A percentile compares a stretch with the other conserved stretches of the same genome.
phyloP scores from a whole-genome alignment of 768 basidiomycete species.

The Boletales sp. region DNA sequence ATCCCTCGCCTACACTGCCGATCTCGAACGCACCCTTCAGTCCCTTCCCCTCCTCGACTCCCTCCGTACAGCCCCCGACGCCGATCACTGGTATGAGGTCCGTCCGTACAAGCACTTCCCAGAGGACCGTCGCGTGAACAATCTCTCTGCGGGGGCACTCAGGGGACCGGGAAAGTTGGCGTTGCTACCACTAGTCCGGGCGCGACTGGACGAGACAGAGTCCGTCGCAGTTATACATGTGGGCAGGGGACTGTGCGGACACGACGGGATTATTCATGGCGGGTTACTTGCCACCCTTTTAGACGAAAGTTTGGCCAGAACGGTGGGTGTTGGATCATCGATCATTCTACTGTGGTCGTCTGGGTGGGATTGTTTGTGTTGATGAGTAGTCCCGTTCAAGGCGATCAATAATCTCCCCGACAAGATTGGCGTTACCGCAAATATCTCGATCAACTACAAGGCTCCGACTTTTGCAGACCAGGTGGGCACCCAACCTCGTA shows the following conservation, averaged over 20 bases:
- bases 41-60: conserved; percentile 54
- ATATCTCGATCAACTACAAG: conserved; percentile 73
- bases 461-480: conserved; percentile 90
- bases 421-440: conserved; percentile 91
- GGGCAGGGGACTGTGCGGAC: conserved; percentile 83
- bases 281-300: conserved; percentile 87
- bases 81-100: conserved; percentile 68
- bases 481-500: conserved; percentile 33
- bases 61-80: conserved; percentile 47
- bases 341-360: no score
- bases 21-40: conserved; percentile 68
- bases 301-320: conserved; percentile 81
- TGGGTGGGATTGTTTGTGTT: no score
- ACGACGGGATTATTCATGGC: conserved; percentile 94
- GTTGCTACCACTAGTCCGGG: conserved; percentile 71
- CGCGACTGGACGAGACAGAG: conserved; percentile 72
- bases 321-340: conserved; percentile 43
- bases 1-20: conserved; percentile 51
- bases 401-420: conserved; percentile 84
- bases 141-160: conserved; percentile 80
- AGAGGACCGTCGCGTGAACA: conserved; percentile 74
- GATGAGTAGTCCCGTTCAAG: conserved; percentile 34
- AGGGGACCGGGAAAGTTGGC: conserved; percentile 86
- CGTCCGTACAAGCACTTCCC: conserved; percentile 72
- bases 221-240: conserved; percentile 72